A percentile compares a stretch with the other conserved stretches of the same genome.
These are phyloP conservation scores for Zymoseptoria crescenta DNA, from an alignment of 2,329 filamentous ascomycete species.

Conservation along the genomic window DNA sequence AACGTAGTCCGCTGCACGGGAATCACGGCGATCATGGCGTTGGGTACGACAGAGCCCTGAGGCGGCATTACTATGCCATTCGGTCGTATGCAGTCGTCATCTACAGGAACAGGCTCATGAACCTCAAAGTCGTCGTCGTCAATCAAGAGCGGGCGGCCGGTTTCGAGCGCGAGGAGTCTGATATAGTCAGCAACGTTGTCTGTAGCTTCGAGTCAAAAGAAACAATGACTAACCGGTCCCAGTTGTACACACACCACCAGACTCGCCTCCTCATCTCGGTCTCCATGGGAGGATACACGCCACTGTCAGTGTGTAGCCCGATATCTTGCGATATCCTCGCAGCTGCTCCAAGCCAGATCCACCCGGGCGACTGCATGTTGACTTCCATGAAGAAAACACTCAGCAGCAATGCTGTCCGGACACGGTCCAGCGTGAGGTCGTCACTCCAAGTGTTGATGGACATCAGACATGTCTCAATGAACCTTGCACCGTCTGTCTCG, in stretches of 20 bases:
- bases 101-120: constrained; percentile 66
- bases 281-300: constrained; percentile 66
- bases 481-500: constrained; percentile 51
- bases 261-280: constrained; percentile 77
- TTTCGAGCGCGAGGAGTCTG: constrained; percentile 67
- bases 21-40: constrained; percentile 69
- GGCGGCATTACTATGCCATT: constrained; percentile 39
- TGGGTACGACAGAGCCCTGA: constrained; percentile 45
- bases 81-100: constrained; percentile 65
- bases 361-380: constrained; percentile 77
- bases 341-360: constrained; percentile 75
- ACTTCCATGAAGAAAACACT: constrained; percentile 76
- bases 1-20: constrained; percentile 73
- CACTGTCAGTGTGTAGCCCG: constrained; percentile 68
- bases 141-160: constrained; percentile 73
- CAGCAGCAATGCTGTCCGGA: constrained; percentile 62
- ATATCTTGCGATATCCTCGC: constrained; percentile 77
- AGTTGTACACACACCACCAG: constrained; percentile 91
- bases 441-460: constrained; percentile 77
- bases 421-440: constrained; percentile 67
- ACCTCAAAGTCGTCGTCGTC: constrained; percentile 85
- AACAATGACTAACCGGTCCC: constrained; percentile 61
- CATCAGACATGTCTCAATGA: constrained; percentile 62
- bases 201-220: not conserved
- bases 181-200: constrained; percentile 1